phyloP scores from a whole-genome alignment of 495 filamentous ascomycete genomes.

The Talaromyces proteolyticus region DNA sequence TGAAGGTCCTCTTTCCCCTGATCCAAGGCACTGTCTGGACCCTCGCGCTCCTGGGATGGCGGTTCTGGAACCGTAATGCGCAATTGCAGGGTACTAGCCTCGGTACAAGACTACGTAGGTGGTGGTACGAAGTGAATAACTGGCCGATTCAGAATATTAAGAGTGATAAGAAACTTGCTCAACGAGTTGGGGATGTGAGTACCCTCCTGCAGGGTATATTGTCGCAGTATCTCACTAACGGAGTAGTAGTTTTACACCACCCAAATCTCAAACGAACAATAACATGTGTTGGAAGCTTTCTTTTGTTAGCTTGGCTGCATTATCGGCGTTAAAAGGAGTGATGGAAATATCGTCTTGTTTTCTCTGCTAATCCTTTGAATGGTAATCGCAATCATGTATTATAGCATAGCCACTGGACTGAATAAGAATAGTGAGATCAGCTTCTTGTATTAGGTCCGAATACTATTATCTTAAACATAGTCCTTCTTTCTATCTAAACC shows the following conservation, averaged over 20 bases:
- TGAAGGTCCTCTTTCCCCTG: conserved; percentile 73
- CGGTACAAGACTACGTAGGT: conserved; percentile 67
- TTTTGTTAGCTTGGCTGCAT: not conserved
- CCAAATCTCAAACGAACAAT: not conserved
- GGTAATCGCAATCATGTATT: not conserved
- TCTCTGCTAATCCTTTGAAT: no score
- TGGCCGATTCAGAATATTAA: conserved; percentile 53
- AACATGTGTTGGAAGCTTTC: not conserved
- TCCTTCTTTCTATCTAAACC: not conserved
- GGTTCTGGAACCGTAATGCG: conserved; percentile 71
- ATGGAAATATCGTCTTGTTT: no score
- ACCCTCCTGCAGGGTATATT: not conserved
- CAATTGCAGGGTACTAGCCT: conserved; percentile 62
- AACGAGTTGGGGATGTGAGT: conserved; percentile 44
- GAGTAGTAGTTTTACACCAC: not conserved
- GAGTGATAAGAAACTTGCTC: conserved; percentile 26
- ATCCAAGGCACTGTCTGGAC: conserved; percentile 81
- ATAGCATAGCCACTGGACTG: no score
- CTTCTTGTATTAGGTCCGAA: no score
- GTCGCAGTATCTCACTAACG: not conserved
- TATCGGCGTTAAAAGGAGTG: no score
- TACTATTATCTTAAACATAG: no score
- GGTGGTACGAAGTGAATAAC: conserved; percentile 91
- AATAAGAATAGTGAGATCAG: no score
- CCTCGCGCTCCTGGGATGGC: conserved; percentile 73